Conservation (phyloP, 225 moss, liverwort and hornwort genomes). For the Lunularia cruciata region DNA sequence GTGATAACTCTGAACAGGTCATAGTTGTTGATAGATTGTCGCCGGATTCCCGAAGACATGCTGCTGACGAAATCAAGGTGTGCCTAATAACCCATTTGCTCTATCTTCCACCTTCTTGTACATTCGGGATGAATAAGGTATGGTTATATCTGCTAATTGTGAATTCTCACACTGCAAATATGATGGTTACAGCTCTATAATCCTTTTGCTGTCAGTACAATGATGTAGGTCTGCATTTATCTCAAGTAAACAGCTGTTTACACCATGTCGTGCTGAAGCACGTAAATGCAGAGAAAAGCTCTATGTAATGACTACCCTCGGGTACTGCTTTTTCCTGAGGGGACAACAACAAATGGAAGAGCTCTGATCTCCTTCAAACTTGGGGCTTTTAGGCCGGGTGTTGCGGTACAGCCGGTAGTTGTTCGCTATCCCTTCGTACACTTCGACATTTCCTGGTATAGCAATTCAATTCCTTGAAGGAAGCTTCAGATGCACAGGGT, state of each 20-base stretch:
- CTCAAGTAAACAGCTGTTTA: slow-evolving; percentile 10
- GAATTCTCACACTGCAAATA: background rate
- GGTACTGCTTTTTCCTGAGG: slow-evolving; percentile 89
- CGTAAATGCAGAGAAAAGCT: slow-evolving; percentile 63
- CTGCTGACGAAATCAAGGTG: slow-evolving; percentile 72
- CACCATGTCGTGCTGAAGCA: slow-evolving; percentile 20
- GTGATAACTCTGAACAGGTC: slow-evolving; percentile 51
- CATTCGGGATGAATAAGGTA: too few species aligned
- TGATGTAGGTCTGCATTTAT: too few species aligned
- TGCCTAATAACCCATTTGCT: slow-evolving; percentile 18
- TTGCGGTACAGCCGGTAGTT: slow-evolving; percentile 86
- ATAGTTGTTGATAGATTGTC: slow-evolving; percentile 76
- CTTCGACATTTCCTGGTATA: slow-evolving; percentile 81
- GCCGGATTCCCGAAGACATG: slow-evolving; percentile 68
- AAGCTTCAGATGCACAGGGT: slow-evolving; percentile 20
- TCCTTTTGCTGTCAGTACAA: too few species aligned
- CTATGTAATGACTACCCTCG: slow-evolving; percentile 55
- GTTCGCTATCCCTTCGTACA: slow-evolving; percentile 88
- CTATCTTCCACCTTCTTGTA: background rate
- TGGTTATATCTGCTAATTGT: background rate
- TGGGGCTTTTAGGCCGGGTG: slow-evolving; percentile 82
- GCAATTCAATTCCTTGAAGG: slow-evolving; percentile 22
- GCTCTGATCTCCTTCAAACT: slow-evolving; percentile 80
- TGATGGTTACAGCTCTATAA: background rate
- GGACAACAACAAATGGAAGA: slow-evolving; percentile 87